Percentiles rank a stretch among this genome's conserved stretches.
Conservation (phyloP, 164 flowering plant species). For the Annona squamosa region DNA sequence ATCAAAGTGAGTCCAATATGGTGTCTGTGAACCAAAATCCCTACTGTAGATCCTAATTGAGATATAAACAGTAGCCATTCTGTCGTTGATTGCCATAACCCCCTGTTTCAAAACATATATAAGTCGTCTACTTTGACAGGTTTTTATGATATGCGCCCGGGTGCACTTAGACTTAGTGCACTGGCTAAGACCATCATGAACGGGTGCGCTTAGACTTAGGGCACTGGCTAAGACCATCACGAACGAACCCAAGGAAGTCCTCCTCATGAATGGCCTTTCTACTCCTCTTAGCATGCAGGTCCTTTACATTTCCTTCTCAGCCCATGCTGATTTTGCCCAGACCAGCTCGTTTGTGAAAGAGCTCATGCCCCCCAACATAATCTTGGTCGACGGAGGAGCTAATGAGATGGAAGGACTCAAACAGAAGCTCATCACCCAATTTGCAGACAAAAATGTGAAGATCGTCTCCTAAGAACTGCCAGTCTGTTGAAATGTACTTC, state of each 20-base stretch:
- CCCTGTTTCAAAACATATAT: too few relatives aligned
- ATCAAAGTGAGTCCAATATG: too few relatives aligned
- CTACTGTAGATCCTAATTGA: too few relatives aligned
- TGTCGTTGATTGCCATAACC: too few relatives aligned
- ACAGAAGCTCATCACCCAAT: slow-evolving; percentile 69
- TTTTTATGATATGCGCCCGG: too few relatives aligned
- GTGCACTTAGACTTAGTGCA: too few relatives aligned
- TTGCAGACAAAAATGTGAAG: slow-evolving; percentile 66
- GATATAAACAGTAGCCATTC: too few relatives aligned
- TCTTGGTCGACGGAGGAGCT: slow-evolving; percentile 95
- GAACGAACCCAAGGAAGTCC: slow-evolving; percentile 90
- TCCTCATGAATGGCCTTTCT: slow-evolving; percentile 81
- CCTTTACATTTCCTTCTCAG: slow-evolving; percentile 94
- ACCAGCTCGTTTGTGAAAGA: slow-evolving; percentile 84
- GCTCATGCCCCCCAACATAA: slow-evolving; percentile 88
- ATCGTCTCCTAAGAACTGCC: slow-evolving; percentile 90
- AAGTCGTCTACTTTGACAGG: too few relatives aligned
- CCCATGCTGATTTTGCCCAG: slow-evolving; percentile 91
- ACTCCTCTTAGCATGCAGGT: slow-evolving; percentile 94
- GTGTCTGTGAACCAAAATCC: too few relatives aligned
- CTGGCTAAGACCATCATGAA: too few relatives aligned
- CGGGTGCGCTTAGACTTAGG: too few relatives aligned
- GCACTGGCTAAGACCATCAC: slow-evolving; percentile 81
- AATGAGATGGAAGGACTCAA: slow-evolving; percentile 92
- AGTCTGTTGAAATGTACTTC: slow-evolving; percentile 90